Evolutionary conservation across 2,329 filamentous ascomycete genomes (phyloP), one percentile per base, ranked within the genome.

Genomic region (Fusarium sacchari): DNA sequence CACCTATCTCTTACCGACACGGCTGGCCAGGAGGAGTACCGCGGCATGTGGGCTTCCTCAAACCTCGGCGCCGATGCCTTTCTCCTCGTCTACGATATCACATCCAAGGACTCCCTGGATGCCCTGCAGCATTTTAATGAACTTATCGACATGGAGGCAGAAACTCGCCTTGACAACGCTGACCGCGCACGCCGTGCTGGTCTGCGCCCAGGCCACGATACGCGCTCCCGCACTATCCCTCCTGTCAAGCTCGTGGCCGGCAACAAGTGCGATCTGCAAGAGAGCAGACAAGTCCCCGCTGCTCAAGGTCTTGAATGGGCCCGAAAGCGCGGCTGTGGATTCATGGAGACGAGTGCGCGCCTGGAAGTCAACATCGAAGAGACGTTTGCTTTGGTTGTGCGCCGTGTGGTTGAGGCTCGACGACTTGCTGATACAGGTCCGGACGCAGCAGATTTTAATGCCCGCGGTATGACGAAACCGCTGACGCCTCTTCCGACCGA

Each of bases 311-410:
- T 96, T 47, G 92, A 95, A 76, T 96, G 94, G 93, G 93, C 94
- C 57, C 86, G 93, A 69, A 86, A 85, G 67, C 86, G 89, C 61
- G 90, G 90, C 47, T 96, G 93, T 82, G 94, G 93, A 43, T 96
- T 96, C 83, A 96, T 96, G 94, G 94, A 96, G 88, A 96, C 94
- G 71, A 94, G 92, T 78, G 94, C 94, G 9, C 86, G 93, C 61
- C 89, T 95, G 77, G 93, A 94, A 85, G 94, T 96, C 73, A 96
- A 96, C 80, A 94, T 96, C 71, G 94, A 96, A 81, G 94, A 96
- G 87, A 96, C 93, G 1, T 96, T 96, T 86, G 93, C 92, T 40
- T 86, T 91, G 43, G 89, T 92, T 67, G 88, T 92, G 47, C 85
- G 89, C 32, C 85, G 90, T 58, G 90, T 92, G 57, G 86, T 89